Evolutionary conservation across 345 rosid species (phyloP), one percentile per base, ranked within the genome.

Genomic region (Euphorbia tirucalli): DNA sequence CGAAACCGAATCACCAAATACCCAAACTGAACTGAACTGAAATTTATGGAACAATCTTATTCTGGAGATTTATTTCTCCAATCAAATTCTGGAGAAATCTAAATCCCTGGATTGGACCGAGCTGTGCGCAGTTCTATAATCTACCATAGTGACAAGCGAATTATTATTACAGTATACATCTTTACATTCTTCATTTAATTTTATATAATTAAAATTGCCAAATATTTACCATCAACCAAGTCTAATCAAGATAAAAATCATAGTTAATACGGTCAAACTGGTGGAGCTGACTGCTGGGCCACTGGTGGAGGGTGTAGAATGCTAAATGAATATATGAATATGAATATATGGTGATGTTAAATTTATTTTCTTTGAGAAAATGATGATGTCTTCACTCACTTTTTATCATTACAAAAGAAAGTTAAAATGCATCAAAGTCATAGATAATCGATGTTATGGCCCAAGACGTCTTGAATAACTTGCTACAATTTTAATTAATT

Each of bases 351-450:
- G 77, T 58, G 50, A 25, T 62, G 31, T 44, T 44, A 1, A 37
- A 16, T 37, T 65, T 72, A 76, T 72, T 67, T 85, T 74, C 71
- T 50, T 39, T 1, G 19, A 68, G 64, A 75, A 66, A 67, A 85
- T 85, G 82, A 85, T 85, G 85, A 22, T 81, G 88, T 82, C 88
- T 72, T 72, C 80, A 22, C 69, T 57, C 77, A 68, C 80, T 71
- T 75, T 74, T 24, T 44, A 31, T 49, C 0, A 59, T 59, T 66
- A 59, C 66, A 30, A 31, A 7, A 5, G 18, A 58, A 7, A 64
- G 24, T 16, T 28, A 27, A 21, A 50, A 41, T 32, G 28, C 73
- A 61, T 70, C 70, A 65, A 70, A 73, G 50, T 79, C 76, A 65
- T 74, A 54, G 37, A 10, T 60, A 69, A 50, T 50, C 18, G 49